phyloP scores from a whole-genome alignment of 2,329 filamentous ascomycete genomes.

The Trichoderma semiorbis region DNA sequence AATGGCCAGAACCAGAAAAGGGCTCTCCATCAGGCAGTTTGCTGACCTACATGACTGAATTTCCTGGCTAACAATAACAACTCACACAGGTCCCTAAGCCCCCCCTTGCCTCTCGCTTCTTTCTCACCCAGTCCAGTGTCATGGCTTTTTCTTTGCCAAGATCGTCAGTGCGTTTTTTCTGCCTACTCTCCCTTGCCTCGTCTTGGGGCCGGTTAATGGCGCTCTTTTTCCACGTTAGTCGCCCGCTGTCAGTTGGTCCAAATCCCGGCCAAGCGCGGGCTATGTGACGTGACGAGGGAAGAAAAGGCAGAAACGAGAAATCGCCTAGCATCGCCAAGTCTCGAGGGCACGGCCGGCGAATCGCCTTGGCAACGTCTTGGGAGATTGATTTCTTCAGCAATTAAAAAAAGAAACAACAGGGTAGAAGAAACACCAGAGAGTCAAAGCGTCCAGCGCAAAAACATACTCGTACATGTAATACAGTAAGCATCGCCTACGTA shows the following conservation, averaged over 20 bases:
- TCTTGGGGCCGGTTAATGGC: neutral
- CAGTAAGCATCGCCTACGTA: neutral
- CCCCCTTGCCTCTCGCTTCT: neutral
- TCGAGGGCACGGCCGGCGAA: neutral
- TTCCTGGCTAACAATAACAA: neutral
- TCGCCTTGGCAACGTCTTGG: constrained; percentile 8
- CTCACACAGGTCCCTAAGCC: neutral
- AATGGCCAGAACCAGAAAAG: neutral
- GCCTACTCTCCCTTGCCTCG: neutral
- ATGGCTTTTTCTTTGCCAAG: neutral
- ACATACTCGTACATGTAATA: neutral
- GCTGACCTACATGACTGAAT: neutral
- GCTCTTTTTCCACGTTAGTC: neutral
- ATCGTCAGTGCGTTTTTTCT: neutral
- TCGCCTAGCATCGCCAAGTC: constrained; percentile 14
- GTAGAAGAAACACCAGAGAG: neutral
- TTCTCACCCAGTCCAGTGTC: neutral
- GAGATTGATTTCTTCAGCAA: neutral
- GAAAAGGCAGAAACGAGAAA: neutral
- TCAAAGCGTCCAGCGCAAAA: neutral
- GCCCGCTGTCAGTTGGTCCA: neutral
- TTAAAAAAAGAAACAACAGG: neutral
- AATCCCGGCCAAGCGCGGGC: constrained; percentile 2
- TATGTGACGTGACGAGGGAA: neutral
- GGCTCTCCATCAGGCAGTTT: neutral